Base-by-base conservation (phyloP, 164 flowering plant species). In the Chloranthus sessilifolius region DNA sequence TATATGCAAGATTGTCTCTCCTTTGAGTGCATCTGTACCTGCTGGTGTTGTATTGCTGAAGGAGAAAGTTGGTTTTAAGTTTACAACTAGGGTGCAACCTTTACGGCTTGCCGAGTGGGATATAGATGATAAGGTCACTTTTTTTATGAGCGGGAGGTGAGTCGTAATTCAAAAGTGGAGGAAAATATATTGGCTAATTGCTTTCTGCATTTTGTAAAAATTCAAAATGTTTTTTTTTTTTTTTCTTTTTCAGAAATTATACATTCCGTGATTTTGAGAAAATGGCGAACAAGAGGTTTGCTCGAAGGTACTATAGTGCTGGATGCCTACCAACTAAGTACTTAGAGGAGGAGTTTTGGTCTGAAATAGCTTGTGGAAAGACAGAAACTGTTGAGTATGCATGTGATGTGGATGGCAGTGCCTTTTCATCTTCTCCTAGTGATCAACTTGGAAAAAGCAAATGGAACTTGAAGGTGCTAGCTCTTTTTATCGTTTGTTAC, bases 331-430 rank as follows among this genome's bases (percentile, higher is more conserved):
- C 99, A 50, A 68, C 78, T 10, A 22, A 87, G 17, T 87, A 69
- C 68, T 14, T 94, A 80, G 97, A 94, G 65, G 86, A 80, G 66
- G 99, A 94, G 67, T 94, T 94, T 75, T 94, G 97, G 99, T 64
- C 72, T 52, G 99, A 89, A 80, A 83, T 94, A 74, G 82, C 92
- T 58, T 65, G 74, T 71, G 96, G 99, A 40, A 87, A 80, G 74
- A 83, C 75, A 27, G 92, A 83, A 70, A 68, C 82, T 63, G 99
- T 94, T 62, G 96, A 89, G 70, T 94, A 89, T 76, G 99, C 99
- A 25, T 89, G 96, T 39, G 99, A 94, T 75, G 85, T 94, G 72
- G 99, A 94, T 76, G 99, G 99, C 59, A 94, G 99, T 76, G 99
- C 99, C 50, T 94, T 94, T 64, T 94, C 99, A 52, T 78, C 85